Percentiles rank a stretch among this genome's conserved stretches.
Evolutionary conservation across 2,329 filamentous ascomycete genomes (phyloP).

Genomic region (Penicillium sp.): DNA sequence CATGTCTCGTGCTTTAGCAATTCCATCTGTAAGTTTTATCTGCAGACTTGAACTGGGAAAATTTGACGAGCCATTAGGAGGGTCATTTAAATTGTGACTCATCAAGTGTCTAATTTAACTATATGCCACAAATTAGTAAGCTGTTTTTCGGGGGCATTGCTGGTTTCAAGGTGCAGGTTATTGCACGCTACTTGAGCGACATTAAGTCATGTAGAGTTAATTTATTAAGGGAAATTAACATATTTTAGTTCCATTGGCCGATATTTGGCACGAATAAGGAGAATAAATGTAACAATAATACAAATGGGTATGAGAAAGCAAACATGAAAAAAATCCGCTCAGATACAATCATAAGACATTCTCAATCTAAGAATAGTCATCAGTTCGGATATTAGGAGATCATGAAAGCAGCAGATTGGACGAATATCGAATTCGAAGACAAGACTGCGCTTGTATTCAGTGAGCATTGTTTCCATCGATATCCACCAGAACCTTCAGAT

Average conservation of each 20-base stretch:
- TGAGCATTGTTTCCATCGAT: constrained; percentile 19
- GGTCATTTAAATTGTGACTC: too few relatives aligned
- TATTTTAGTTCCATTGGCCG: not conserved
- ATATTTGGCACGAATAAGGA: not conserved
- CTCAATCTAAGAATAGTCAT: not conserved
- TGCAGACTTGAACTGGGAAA: too few relatives aligned
- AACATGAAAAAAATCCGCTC: not conserved
- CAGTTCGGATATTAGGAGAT: not conserved
- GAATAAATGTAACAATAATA: not conserved
- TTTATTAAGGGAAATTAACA: not conserved
- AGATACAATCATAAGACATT: not conserved
- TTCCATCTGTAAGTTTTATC: too few relatives aligned
- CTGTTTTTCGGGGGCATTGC: too few relatives aligned
- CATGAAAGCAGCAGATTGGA: not conserved
- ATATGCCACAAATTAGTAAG: too few relatives aligned
- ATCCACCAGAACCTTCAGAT: constrained; percentile 45
- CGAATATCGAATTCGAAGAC: not conserved
- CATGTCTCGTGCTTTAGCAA: too few relatives aligned
- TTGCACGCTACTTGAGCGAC: not conserved
- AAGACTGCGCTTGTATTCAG: not conserved
- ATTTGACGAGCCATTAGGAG: too few relatives aligned
- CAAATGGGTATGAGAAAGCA: constrained; percentile 4
- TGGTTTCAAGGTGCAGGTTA: too few relatives aligned
- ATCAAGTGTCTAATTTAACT: too few relatives aligned
- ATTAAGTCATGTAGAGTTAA: not conserved